Evolutionary conservation across 169 alveolate genomes (phyloP).

Genomic region (Plasmodium vivax): DNA sequence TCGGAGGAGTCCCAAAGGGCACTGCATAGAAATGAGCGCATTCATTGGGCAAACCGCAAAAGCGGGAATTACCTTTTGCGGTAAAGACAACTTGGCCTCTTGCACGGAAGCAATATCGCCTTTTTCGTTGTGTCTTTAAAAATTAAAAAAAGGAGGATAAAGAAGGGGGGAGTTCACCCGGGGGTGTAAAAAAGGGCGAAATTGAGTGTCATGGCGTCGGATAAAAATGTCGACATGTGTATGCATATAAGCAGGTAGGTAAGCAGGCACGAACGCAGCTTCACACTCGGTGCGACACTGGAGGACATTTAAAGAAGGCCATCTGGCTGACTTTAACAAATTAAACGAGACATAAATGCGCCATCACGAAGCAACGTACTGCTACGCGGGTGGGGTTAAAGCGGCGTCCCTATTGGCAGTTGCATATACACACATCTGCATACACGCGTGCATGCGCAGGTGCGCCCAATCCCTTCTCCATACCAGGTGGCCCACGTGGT

Average conservation of each 20-base stretch:
- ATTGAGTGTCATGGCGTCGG: not conserved
- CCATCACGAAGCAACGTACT: not conserved
- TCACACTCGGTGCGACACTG: not conserved
- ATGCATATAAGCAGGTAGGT: not conserved
- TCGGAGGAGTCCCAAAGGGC: not conserved
- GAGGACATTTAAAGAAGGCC: not conserved
- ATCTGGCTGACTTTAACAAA: not conserved
- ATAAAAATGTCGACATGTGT: not conserved
- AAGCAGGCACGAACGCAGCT: not conserved
- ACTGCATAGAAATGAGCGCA: not conserved
- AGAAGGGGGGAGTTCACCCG: not conserved
- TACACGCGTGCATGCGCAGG: not conserved
- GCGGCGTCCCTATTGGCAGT: not conserved
- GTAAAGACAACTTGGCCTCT: not conserved
- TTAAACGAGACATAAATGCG: not conserved
- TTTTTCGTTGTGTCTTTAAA: not conserved
- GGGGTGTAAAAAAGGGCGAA: not conserved
- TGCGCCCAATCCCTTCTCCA: not conserved
- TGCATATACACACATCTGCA: not conserved
- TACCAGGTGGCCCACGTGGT: not conserved
- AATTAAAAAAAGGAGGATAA: not conserved
- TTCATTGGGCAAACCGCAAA: not conserved
- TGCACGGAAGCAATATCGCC: not conserved
- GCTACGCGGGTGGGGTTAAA: not conserved
- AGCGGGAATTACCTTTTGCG: not conserved